phyloP scores from a whole-genome alignment of 2,329 filamentous ascomycete genomes.

The Plectosphaerella sp. region DNA sequence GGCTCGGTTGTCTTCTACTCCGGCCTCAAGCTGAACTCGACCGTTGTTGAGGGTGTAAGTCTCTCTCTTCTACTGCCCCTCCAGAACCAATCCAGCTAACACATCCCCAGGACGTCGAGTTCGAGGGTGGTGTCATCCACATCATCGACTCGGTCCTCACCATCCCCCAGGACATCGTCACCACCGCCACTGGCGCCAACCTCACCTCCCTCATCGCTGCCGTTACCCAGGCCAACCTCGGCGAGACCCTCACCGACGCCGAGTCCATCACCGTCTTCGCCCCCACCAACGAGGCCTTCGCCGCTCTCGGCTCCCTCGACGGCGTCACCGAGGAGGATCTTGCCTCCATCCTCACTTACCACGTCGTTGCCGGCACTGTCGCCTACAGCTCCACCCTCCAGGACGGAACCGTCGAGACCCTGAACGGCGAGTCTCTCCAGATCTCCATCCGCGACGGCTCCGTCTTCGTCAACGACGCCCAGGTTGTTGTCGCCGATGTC shows the following conservation, averaged over 20 bases:
- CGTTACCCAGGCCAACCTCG: slow-evolving; percentile 28
- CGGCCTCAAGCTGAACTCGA: slow-evolving; percentile 43
- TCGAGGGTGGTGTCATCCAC: slow-evolving; percentile 46
- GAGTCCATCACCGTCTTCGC: slow-evolving; percentile 57
- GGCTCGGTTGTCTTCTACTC: slow-evolving; percentile 44
- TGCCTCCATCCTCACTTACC: slow-evolving; percentile 54
- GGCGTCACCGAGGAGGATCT: slow-evolving; percentile 44
- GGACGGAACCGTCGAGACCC: slow-evolving; percentile 4
- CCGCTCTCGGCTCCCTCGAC: slow-evolving; percentile 45
- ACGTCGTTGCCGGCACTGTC: slow-evolving; percentile 52
- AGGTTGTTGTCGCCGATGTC: slow-evolving; percentile 41
- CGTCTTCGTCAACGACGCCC: slow-evolving; percentile 23
- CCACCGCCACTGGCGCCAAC: slow-evolving; percentile 46
- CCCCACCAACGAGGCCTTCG: slow-evolving; percentile 56
- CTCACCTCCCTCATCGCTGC: slow-evolving; percentile 27
- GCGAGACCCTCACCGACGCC: slow-evolving; percentile 23
- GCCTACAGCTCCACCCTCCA: slow-evolving; percentile 17
- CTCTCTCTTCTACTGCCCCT: too few relatives aligned
- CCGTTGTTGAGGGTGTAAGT: slow-evolving; percentile 30
- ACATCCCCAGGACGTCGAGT: slow-evolving; percentile 31
- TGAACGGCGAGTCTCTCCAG: slow-evolving; percentile 24
- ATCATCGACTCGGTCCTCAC: slow-evolving; percentile 47
- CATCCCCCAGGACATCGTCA: slow-evolving; percentile 36
- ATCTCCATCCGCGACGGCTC: slow-evolving; percentile 19
- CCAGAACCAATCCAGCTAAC: neutral